Evolutionary conservation across 1,139 yeast species (phyloP).

Genomic region (Debaryomyces fabryi): DNA sequence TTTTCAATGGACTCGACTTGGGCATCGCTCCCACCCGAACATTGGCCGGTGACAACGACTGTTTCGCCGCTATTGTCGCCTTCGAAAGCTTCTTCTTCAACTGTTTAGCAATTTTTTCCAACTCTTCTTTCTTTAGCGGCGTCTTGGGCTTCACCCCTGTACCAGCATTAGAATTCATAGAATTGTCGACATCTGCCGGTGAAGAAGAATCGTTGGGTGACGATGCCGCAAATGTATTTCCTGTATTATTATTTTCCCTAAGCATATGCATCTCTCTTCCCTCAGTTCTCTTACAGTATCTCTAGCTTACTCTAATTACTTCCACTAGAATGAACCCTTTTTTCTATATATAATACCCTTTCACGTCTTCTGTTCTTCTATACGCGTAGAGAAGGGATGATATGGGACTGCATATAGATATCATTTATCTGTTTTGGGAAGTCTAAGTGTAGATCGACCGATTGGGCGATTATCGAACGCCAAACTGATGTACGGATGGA

Average conservation of each 20-base stretch:
- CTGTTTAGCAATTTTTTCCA: conserved; percentile 50
- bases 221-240: conserved; percentile 5
- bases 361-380: conserved; percentile 3
- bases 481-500: not conserved
- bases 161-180: conserved; percentile 2
- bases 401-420: not conserved
- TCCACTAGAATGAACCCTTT: not conserved
- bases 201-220: conserved; percentile 7
- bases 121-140: conserved; percentile 48
- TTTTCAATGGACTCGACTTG: conserved; percentile 37
- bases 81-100: conserved; percentile 46
- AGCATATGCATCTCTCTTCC: conserved; percentile 9
- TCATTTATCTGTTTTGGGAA: conserved; percentile 10
- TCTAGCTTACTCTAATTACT: not conserved
- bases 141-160: conserved; percentile 30
- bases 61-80: conserved; percentile 52
- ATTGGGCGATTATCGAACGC: not conserved
- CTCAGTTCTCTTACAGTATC: not conserved
- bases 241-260: conserved; percentile 11
- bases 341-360: conserved; percentile 3
- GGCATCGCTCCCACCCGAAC: conserved; percentile 18
- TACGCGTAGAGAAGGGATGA: conserved; percentile 10
- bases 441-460: conserved; percentile 3
- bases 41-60: conserved; percentile 33
- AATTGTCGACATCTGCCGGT: conserved; percentile 6